Conservation (phyloP, 192 early-diverging fungal species). For the Backusella sp. region DNA sequence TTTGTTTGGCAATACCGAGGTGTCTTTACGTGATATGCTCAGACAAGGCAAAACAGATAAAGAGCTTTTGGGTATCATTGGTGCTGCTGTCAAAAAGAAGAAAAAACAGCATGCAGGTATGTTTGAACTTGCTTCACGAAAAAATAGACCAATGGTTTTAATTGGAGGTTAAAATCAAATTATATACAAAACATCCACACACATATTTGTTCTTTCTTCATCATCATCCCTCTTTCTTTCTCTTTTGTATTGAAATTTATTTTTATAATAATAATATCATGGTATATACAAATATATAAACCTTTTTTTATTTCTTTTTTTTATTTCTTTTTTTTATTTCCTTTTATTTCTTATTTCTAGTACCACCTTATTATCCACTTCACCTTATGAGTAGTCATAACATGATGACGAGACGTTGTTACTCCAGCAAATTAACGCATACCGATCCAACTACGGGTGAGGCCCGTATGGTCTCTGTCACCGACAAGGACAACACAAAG, state of each 20-base stretch:
- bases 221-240: background rate
- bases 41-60: slow-evolving; percentile 62
- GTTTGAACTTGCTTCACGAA: slow-evolving; percentile 74
- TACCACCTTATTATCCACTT: background rate
- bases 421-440: slow-evolving; percentile 61
- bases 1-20: slow-evolving; percentile 91
- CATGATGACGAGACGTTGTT: background rate
- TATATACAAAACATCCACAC: background rate
- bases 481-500: slow-evolving; percentile 61
- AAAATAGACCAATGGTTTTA: slow-evolving; percentile 93
- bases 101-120: slow-evolving; percentile 95
- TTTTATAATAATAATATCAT: background rate
- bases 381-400: background rate
- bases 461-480: slow-evolving; percentile 89
- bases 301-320: background rate
- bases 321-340: background rate
- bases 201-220: slow-evolving; percentile 6
- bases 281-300: background rate
- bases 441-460: slow-evolving; percentile 69
- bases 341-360: background rate
- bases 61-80: slow-evolving; percentile 70
- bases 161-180: slow-evolving; percentile 76
- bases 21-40: slow-evolving; percentile 79
- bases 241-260: background rate
- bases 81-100: slow-evolving; percentile 82